Base-by-base conservation (phyloP, 2,329 filamentous ascomycete genomes). In the Teratosphaeria epicoccoides region DNA sequence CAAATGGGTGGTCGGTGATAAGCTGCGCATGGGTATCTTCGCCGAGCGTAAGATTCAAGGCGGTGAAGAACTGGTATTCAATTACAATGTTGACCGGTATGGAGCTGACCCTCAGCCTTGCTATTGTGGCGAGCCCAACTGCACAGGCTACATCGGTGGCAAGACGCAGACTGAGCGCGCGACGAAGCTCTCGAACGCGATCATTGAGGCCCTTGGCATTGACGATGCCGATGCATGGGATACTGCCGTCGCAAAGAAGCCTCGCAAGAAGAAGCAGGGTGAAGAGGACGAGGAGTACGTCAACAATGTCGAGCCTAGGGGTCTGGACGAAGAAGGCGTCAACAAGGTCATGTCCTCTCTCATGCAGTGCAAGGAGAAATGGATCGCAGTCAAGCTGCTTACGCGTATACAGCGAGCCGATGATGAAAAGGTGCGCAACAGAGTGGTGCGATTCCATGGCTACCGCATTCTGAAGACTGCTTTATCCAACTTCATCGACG, bases 1-100 rank as follows among this genome's bases (percentile, higher is more conserved):
- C 77, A 98, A 98, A 73, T 98, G 93, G 93, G 90, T 97, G 53
- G 89, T 98, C 28, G 90, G 89, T 17, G 88, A 94, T 63, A 97
- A 96, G 74, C 76, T 97, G 66, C 90, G 93, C 63, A 98, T 98
- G 93, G 93, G 93, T 63, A 97, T 98, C 61, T 98, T 98, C 74
- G 88, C 90, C 61, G 81, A 87, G 71, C 87, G 90, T 58, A 77
- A 80, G 63, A 85, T 98, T 66, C 82, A 83, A 65, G 83, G 87
- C 17, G 93, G 93, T 51, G 93, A 98, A 69, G 93, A 98, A 70
- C 76, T 98, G 52, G 90, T 95, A 22, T 98, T 98, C 76, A 96
- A 98, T 74, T 98, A 98, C 80, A 98, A 98, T 63, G 93, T 98
- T 59, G 93, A 98, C 70, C 84, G 93, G 58, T 98, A 98, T 66